These are phyloP conservation scores for Raphidocelis subcapitata DNA, from an alignment of 139 green algal species.

Conservation along the genomic window DNA sequence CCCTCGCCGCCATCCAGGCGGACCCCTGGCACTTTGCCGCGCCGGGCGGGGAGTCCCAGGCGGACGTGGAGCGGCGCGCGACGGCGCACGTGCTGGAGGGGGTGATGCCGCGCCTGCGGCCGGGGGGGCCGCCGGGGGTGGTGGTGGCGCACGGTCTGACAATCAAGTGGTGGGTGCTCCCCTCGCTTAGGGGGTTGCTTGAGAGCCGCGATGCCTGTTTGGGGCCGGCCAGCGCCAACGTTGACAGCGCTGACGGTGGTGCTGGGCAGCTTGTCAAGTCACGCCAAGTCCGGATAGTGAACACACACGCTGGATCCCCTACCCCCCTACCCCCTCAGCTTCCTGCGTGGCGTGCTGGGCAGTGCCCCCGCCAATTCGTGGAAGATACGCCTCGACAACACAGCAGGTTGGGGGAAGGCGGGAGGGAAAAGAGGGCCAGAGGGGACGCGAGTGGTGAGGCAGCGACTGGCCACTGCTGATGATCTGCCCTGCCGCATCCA, in stretches of 20 bases:
- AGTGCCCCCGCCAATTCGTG: conserved; percentile 17
- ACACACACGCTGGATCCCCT: not conserved
- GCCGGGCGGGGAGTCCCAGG: conserved; percentile 30
- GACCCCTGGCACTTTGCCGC: conserved; percentile 33
- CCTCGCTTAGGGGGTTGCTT: too few relatives aligned
- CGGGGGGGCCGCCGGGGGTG: conserved; percentile 21
- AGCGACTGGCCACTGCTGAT: too few relatives aligned
- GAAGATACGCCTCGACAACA: conserved; percentile 22
- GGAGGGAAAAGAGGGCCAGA: too few relatives aligned
- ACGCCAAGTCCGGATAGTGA: too few relatives aligned
- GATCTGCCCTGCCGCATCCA: too few relatives aligned
- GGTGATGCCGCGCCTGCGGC: conserved; percentile 8
- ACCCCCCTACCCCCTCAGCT: not conserved
- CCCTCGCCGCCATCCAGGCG: not conserved
- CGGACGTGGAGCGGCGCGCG: conserved; percentile 13
- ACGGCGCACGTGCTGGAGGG: not conserved
- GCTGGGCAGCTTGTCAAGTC: too few relatives aligned
- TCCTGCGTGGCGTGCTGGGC: conserved; percentile 19
- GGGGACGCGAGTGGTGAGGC: too few relatives aligned
- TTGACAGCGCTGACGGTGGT: too few relatives aligned
- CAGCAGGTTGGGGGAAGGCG: not conserved
- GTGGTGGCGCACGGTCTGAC: conserved; percentile 31
- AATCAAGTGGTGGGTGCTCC: conserved; percentile 40
- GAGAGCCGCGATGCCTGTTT: not conserved
- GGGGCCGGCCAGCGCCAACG: too few relatives aligned